Percentiles rank a stretch among this genome's conserved stretches.
phyloP scores from a whole-genome alignment of 139 green algal genomes.

The Tetraselmis chui region DNA sequence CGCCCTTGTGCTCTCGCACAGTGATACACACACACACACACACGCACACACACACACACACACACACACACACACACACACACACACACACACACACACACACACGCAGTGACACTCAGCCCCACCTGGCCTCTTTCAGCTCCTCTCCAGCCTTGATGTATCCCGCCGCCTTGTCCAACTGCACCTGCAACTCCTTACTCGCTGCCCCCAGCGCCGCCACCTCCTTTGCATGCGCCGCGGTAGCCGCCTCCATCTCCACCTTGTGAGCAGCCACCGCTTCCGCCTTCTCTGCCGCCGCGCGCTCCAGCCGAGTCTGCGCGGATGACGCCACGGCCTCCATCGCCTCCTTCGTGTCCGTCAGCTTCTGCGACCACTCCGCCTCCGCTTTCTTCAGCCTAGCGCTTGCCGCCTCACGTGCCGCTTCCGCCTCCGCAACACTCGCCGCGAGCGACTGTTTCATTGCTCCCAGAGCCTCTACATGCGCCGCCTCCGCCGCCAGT shows the following conservation, averaged over 20 bases:
- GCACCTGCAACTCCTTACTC: constrained; percentile 41
- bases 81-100: too few relatives aligned
- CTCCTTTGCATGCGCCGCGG: constrained; percentile 13
- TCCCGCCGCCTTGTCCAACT: constrained; percentile 53
- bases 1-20: neutral
- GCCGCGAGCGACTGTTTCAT: too few relatives aligned
- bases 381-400: neutral
- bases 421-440: too few relatives aligned
- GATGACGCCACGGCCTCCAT: neutral
- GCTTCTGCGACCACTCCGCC: neutral
- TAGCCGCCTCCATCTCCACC: constrained; percentile 11
- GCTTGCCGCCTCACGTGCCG: neutral
- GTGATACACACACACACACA: neutral
- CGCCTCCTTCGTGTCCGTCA: neutral
- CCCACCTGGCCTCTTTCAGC: constrained; percentile 66
- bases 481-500: constrained; percentile 30
- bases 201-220: constrained; percentile 12
- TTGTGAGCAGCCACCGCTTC: constrained; percentile 2
- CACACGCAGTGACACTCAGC: too few relatives aligned
- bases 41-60: neutral
- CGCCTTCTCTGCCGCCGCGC: neutral
- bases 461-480: constrained; percentile 11
- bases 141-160: constrained; percentile 67
- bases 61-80: neutral
- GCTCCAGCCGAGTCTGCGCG: neutral